Base-by-base conservation (phyloP, 2,329 filamentous ascomycete species). In the Phaeophleospora eucalypticola region DNA sequence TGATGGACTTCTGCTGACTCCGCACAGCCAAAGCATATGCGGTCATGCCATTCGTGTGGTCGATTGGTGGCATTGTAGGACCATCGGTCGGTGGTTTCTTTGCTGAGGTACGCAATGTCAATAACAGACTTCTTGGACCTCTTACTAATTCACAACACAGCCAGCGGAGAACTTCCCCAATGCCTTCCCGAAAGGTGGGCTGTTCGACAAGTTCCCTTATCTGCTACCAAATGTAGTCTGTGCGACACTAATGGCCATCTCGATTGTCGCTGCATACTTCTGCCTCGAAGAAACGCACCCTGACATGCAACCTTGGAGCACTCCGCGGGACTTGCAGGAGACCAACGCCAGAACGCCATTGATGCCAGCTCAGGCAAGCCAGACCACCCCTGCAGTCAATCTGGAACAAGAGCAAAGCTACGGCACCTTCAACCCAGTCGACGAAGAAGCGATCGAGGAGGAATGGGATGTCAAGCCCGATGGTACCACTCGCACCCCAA, bases 1-100 rank as follows among this genome's bases (percentile, higher is more conserved):
- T n/a, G 17, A 41, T 16, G 1, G 15, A 10, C 19, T n/a, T n/a
- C n/a, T 16, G 44, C 53, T 54, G 33, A 48, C 24, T 36, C 16
- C 38, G 34, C 43, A 27, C 58, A 88, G 86, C 89, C 48, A 82
- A 85, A 52, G 90, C 90, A 20, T 95, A 90, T 66, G 83, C 89
- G 2, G 81, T 95, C 36, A 95, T 96, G 88, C 90, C 90, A 0
- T 95, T 95, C 62, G 86, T 95, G 6, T 96, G 90, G 89, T 85
- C 80, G 38, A 83, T 95, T 43, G 90, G 90, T 18, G 94, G 88
- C 8, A 95, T 95, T 54, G 77, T 95, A 43, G 90, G 90, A 0
- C 87, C 90, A 52, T 87, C 86, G 4, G 89, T 96, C 55, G 91
- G 91, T 49, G 91, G 91, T 27, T 81, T 85, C 45, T 89, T 95